phyloP scores from a whole-genome alignment of 495 filamentous ascomycete species.

The Talaromyces proteolyticus region DNA sequence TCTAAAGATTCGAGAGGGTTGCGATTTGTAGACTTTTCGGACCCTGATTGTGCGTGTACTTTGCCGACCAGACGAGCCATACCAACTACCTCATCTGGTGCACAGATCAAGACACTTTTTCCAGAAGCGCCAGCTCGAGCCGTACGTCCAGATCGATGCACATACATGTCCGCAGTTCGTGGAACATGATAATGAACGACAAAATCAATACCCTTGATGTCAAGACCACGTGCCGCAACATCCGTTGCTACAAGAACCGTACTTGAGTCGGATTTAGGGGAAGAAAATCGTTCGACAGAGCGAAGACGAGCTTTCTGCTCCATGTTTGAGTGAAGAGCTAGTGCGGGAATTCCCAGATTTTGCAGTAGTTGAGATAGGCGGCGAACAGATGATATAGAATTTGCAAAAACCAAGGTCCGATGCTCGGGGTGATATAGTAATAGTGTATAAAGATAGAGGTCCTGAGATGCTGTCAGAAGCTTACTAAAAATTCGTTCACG shows the following conservation, averaged over 20 bases:
- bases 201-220: slow-evolving; percentile 82
- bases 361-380: slow-evolving; percentile 82
- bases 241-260: slow-evolving; percentile 90
- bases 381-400: slow-evolving; percentile 89
- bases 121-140: slow-evolving; percentile 75
- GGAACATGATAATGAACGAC: slow-evolving; percentile 95
- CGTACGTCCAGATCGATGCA: slow-evolving; percentile 92
- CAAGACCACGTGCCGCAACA: slow-evolving; percentile 92
- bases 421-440: slow-evolving; percentile 75
- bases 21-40: slow-evolving; percentile 41
- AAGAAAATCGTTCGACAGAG: slow-evolving; percentile 85
- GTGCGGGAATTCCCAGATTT: slow-evolving; percentile 69
- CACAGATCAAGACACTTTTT: slow-evolving; percentile 78
- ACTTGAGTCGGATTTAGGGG: slow-evolving; percentile 44
- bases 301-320: slow-evolving; percentile 92
- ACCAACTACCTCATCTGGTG: slow-evolving; percentile 83
- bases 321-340: slow-evolving; percentile 88
- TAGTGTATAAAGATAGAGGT: slow-evolving; percentile 88
- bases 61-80: slow-evolving; percentile 81
- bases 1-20: slow-evolving; percentile 72
- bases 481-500: neutral
- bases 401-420: slow-evolving; percentile 84
- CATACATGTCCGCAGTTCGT: slow-evolving; percentile 84
- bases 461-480: slow-evolving; percentile 33
- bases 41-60: slow-evolving; percentile 55